These are phyloP conservation scores for Ajuga chamaepitys DNA, from an alignment of 257 asterid species.

Conservation along the genomic window DNA sequence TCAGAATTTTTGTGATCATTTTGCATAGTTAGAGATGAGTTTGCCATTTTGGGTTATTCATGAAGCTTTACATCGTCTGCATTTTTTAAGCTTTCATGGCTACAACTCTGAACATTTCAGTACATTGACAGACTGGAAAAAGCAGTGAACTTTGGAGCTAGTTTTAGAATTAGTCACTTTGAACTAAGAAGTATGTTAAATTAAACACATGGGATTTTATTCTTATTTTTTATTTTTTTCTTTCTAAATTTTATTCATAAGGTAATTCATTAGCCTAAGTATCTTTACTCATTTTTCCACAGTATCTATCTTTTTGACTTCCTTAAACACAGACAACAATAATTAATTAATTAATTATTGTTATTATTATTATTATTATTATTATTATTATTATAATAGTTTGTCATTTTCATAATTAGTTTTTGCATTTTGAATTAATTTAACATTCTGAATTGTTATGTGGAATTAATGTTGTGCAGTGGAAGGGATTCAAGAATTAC, in stretches of 20 bases:
- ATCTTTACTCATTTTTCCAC: not conserved
- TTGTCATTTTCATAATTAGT: not conserved
- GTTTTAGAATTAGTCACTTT: not conserved
- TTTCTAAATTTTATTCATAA: not conserved
- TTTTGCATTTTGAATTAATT: not conserved
- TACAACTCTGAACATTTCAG: slow-evolving; percentile 19
- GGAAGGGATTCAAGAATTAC: slow-evolving; percentile 37
- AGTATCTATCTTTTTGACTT: not conserved
- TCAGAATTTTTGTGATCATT: not conserved
- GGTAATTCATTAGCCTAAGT: not conserved
- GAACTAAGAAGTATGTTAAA: not conserved
- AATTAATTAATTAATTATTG: not conserved
- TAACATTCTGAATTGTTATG: not conserved
- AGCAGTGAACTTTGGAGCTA: not conserved
- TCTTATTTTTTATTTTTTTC: not conserved
- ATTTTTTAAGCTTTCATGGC: slow-evolving; percentile 5
- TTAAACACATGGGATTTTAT: not conserved
- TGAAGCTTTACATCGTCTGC: not conserved
- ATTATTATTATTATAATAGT: no score
- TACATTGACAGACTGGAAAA: slow-evolving; percentile 13
- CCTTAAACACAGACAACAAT: not conserved
- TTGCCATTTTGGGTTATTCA: not conserved
- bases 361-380: no score
- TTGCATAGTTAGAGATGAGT: not conserved
- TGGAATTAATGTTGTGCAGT: slow-evolving; percentile 25